Evolutionary conservation across 2,329 filamentous ascomycete genomes (phyloP), one percentile per base, ranked within the genome.

Genomic region (Aspergillus proliferans): DNA sequence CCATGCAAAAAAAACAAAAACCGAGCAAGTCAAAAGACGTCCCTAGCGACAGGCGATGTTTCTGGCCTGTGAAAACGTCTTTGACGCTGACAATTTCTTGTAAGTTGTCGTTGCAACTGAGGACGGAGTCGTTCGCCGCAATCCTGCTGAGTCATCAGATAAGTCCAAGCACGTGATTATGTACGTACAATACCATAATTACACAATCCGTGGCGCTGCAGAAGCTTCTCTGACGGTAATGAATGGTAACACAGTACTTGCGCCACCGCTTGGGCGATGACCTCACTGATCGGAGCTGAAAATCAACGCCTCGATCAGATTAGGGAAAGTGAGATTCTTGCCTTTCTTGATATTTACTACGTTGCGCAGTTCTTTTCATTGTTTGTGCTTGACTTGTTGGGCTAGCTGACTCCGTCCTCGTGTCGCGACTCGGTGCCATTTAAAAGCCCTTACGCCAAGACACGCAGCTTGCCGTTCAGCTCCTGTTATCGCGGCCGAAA

Each of bases 201-300:
- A 30, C 22, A n/a, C 6, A 14, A 14, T 22, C 19, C 1, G 9
- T 21, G 12, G 19, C 40, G 15, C 7, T 12, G 40, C 14, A 4
- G 14, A 10, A 22, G 19, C 7, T 42, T 6, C 26, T 42, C 8
- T 42, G 21, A 15, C 4, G 3, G 21, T 45, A 49, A 33, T 18
- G 24, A 15, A 15, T 26, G 14, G 47, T 49, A 53, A 41, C 43
- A 4, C 34, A 4, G 48, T 50, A 51, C 47, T 8, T 50, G 41
- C 26, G 41, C 47, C 50, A 52, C 49, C 45, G 42, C 41, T 14
- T 47, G 22, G 24, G 44, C 51, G 50, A 61, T 61, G 59, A 61
- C 58, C 59, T 61, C 59, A 61, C 57, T 52, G 49, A 41, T 44
- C 19, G 38, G 33, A 26, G 12, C 49, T 38, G 43, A 50, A 50